Conservation (phyloP, 163 green algal species). For the Prototheca wickerhamii region DNA sequence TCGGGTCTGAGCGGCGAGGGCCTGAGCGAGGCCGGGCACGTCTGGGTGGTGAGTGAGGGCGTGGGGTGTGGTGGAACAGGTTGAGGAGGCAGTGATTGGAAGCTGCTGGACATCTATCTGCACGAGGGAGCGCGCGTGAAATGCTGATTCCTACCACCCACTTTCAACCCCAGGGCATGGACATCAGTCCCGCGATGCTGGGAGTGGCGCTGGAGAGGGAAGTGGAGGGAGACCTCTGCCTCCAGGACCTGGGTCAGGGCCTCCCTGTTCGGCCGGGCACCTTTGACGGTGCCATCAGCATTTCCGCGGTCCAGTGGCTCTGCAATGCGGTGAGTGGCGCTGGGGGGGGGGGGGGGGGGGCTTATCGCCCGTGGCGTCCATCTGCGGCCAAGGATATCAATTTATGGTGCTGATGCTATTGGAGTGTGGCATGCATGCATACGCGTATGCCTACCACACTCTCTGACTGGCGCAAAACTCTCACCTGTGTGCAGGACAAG, state of each 20-base stretch:
- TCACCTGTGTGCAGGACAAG: constrained; percentile 27
- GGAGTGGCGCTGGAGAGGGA: constrained; percentile 79
- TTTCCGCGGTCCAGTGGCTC: constrained; percentile 95
- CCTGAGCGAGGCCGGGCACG: constrained; percentile 65
- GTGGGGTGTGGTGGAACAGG: background rate
- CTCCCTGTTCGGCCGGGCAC: constrained; percentile 68
- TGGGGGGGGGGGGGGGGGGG: background rate
- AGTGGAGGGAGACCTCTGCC: constrained; percentile 79
- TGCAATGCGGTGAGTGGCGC: constrained; percentile 85
- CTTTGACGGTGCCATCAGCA: constrained; percentile 89
- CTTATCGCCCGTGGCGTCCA: background rate
- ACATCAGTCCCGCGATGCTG: constrained; percentile 89
- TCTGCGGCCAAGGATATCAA: background rate
- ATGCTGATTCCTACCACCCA: no score
- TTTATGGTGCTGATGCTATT: no score
- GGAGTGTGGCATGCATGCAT: background rate
- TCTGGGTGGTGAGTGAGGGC: constrained; percentile 51
- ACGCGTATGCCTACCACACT: background rate
- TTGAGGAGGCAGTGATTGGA: background rate
- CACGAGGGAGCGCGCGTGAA: background rate
- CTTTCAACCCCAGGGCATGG: constrained; percentile 55
- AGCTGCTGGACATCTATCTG: no score
- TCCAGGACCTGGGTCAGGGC: constrained; percentile 86
- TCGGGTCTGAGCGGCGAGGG: constrained; percentile 85
- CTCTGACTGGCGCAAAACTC: background rate